These are phyloP conservation scores for Pythium rishiriense DNA, from an alignment of 352 stramenopile genomes.

Conservation along the genomic window DNA sequence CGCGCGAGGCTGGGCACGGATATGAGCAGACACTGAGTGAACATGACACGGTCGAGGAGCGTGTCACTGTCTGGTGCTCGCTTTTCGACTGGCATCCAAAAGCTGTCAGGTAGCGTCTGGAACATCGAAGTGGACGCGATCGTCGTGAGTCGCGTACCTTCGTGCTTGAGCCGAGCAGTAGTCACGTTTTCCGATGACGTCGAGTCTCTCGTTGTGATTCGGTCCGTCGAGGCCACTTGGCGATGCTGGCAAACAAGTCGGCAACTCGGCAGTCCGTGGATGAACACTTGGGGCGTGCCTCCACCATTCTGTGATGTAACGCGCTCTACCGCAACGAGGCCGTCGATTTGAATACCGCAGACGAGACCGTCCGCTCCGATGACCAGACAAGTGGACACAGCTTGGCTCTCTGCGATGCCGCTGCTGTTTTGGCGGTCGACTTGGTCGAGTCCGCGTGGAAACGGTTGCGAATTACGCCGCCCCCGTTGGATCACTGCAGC, in stretches of 20 bases:
- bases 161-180: constrained; percentile 1
- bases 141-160: constrained; percentile 6
- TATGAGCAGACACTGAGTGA: constrained; percentile 14
- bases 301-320: neutral
- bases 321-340: constrained; percentile 36
- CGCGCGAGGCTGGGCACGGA: constrained; percentile 23
- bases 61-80: neutral
- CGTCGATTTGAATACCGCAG: constrained; percentile 40
- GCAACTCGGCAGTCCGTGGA: constrained; percentile 38
- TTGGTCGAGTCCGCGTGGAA: neutral
- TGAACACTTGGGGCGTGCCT: constrained; percentile 10
- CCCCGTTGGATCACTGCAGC: neutral
- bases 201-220: neutral
- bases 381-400: neutral
- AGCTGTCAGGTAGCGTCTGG: constrained; percentile 21
- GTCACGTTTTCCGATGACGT: neutral
- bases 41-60: constrained; percentile 3
- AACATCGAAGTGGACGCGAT: constrained; percentile 20
- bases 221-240: neutral
- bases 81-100: neutral
- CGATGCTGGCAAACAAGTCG: constrained; percentile 33
- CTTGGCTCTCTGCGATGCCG: neutral
- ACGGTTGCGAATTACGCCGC: neutral
- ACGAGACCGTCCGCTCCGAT: constrained; percentile 11
- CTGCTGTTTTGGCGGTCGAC: neutral